These are phyloP conservation scores for Coccinonectria pachysandricola DNA, from an alignment of 2,329 filamentous ascomycete species.

Conservation along the genomic window DNA sequence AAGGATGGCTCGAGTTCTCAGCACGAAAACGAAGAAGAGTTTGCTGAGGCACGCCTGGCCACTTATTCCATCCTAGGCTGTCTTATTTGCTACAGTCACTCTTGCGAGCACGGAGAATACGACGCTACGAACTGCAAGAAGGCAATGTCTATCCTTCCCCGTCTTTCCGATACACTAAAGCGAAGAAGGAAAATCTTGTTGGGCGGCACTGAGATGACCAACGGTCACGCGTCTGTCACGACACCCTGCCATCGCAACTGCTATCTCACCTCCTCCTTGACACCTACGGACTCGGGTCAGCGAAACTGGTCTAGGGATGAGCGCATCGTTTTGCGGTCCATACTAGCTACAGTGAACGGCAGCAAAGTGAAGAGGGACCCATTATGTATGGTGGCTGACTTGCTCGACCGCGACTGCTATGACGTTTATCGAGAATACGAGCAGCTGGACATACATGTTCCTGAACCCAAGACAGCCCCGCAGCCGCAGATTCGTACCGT, in stretches of 20 bases:
- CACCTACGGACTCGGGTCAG: slow-evolving; percentile 2
- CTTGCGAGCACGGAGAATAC: slow-evolving; percentile 52
- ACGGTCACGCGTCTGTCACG: slow-evolving; percentile 8
- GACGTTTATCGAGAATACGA: slow-evolving; percentile 33
- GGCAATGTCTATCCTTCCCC: slow-evolving; percentile 37
- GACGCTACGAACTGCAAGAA: slow-evolving; percentile 42
- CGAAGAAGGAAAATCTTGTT: slow-evolving; percentile 12
- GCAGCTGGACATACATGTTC: slow-evolving; percentile 15
- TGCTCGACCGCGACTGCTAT: slow-evolving; percentile 42
- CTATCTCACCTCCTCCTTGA: slow-evolving; percentile 22
- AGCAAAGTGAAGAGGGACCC: slow-evolving; percentile 31
- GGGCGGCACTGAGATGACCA: slow-evolving; percentile 3
- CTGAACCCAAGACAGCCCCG: slow-evolving; percentile 16
- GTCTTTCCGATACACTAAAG: slow-evolving; percentile 24
- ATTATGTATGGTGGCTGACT: slow-evolving; percentile 39
- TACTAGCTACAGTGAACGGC: slow-evolving; percentile 31
- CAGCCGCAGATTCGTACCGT: slow-evolving; percentile 33
- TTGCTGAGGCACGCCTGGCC: slow-evolving; percentile 38
- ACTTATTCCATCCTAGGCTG: slow-evolving; percentile 48
- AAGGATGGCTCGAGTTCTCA: slow-evolving; percentile 30
- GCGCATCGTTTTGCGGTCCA: slow-evolving; percentile 35
- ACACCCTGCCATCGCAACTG: slow-evolving; percentile 32
- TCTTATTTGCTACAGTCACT: slow-evolving; percentile 49
- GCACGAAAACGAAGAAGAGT: slow-evolving; percentile 26
- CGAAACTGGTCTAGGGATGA: slow-evolving; percentile 40